Evolutionary conservation across 345 rosid species (phyloP).

Genomic region (Rhizophora mangle): DNA sequence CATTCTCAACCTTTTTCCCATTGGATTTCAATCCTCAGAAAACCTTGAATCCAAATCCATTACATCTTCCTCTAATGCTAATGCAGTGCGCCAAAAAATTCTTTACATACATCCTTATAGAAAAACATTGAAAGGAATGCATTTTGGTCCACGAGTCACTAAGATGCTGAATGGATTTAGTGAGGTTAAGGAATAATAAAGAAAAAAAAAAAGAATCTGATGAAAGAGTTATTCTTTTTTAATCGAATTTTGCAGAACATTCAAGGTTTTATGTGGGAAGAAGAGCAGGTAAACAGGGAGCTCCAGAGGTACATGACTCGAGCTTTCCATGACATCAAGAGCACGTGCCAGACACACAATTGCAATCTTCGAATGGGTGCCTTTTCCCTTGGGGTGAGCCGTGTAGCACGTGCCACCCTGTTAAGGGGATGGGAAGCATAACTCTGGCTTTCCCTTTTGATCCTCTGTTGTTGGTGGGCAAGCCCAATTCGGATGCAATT

Average conservation of each 20-base stretch:
- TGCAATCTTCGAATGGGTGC: slow-evolving; percentile 99
- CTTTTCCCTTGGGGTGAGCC: slow-evolving; percentile 92
- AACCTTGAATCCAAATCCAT: neutral
- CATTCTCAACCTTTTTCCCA: no score
- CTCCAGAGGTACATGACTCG: slow-evolving; percentile 81
- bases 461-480: neutral
- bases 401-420: slow-evolving; percentile 85
- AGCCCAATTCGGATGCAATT: neutral
- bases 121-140: neutral
- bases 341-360: slow-evolving; percentile 76
- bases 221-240: neutral
- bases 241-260: slow-evolving; percentile 60
- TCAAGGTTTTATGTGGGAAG: slow-evolving; percentile 99
- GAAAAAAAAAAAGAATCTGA: neutral
- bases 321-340: slow-evolving; percentile 82
- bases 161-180: neutral
- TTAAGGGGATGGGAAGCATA: slow-evolving; percentile 97
- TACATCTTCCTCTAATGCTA: neutral
- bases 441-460: neutral
- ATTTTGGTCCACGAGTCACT: neutral
- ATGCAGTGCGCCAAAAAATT: neutral
- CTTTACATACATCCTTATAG: neutral
- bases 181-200: neutral
- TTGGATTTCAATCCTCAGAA: neutral
- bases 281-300: slow-evolving; percentile 74